A percentile compares a stretch with the other conserved stretches of the same genome.
These are phyloP conservation scores for Ampelocalamus luodianensis DNA, from an alignment of 176 grass and related monocot genomes.

Conservation along the genomic window DNA sequence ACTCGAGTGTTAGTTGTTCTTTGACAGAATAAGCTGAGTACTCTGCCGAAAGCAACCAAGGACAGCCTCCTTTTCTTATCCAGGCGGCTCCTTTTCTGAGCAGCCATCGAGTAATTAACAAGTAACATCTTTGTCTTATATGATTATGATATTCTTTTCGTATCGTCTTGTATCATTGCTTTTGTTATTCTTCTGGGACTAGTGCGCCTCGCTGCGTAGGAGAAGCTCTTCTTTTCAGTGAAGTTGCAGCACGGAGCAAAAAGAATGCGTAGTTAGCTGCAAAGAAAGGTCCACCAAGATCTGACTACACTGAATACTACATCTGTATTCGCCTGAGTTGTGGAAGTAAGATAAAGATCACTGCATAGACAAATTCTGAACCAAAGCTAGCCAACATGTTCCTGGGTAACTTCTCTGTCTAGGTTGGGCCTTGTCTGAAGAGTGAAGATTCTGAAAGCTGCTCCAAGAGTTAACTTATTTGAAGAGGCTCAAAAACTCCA, in stretches of 20 bases:
- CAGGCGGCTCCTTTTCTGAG: conserved; percentile 22
- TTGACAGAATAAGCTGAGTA: conserved; percentile 6
- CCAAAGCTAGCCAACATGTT: not conserved
- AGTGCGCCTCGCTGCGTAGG: not conserved
- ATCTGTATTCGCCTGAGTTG: not conserved
- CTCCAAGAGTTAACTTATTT: not conserved
- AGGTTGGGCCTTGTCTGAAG: not conserved
- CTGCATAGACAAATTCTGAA: not conserved
- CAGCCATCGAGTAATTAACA: conserved; percentile 32
- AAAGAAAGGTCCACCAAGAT: not conserved
- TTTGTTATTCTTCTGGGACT: not conserved
- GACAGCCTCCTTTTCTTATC: conserved; percentile 18
- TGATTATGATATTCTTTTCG: conserved; percentile 13
- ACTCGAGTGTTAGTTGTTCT: not conserved
- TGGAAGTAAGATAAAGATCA: not conserved
- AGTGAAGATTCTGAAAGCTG: conserved; percentile 2
- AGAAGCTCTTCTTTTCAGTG: conserved; percentile 19
- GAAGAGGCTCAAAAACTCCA: not conserved
- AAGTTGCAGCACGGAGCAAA: not conserved
- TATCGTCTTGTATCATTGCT: conserved; percentile 5
- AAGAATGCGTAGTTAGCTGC: not conserved
- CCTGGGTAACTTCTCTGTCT: not conserved
- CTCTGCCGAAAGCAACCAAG: conserved; percentile 25
- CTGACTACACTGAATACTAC: not conserved
- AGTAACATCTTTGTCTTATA: conserved; percentile 16